phyloP scores from a whole-genome alignment of 352 stramenopile genomes.

The Phytopythium sindhum region DNA sequence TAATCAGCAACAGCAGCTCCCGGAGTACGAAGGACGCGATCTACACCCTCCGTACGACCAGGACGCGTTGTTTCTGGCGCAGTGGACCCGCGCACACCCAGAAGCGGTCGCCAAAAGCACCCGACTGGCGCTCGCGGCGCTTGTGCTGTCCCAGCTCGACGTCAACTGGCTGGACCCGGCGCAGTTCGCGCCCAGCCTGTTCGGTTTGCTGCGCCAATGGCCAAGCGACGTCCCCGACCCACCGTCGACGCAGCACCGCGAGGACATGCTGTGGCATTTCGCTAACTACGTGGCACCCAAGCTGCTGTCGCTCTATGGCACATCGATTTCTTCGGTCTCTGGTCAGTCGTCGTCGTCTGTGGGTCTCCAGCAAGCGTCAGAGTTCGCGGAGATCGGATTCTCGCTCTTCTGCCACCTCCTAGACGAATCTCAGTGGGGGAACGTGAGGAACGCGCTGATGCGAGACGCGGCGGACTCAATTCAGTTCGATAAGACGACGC shows the following conservation, averaged over 20 bases:
- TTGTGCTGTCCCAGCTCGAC: constrained; percentile 7
- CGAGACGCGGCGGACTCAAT: neutral
- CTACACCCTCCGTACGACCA: neutral
- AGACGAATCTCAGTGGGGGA: constrained; percentile 1
- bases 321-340: neutral
- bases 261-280: constrained; percentile 6
- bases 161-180: constrained; percentile 5
- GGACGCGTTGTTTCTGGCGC: neutral
- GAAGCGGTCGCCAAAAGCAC: neutral
- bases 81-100: constrained; percentile 2
- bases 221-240: neutral
- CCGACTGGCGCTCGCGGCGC: constrained; percentile 1
- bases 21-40: neutral
- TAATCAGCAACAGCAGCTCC: neutral
- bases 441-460: neutral
- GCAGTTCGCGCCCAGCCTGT: neutral
- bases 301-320: neutral
- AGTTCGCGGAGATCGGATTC: constrained; percentile 3
- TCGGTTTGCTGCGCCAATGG: constrained; percentile 7
- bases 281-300: neutral
- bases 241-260: neutral
- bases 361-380: neutral
- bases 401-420: neutral
- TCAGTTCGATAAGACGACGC: neutral
- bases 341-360: neutral